These are phyloP conservation scores for Flaveria brownii DNA, from an alignment of 129 eudicot species.

Conservation along the genomic window DNA sequence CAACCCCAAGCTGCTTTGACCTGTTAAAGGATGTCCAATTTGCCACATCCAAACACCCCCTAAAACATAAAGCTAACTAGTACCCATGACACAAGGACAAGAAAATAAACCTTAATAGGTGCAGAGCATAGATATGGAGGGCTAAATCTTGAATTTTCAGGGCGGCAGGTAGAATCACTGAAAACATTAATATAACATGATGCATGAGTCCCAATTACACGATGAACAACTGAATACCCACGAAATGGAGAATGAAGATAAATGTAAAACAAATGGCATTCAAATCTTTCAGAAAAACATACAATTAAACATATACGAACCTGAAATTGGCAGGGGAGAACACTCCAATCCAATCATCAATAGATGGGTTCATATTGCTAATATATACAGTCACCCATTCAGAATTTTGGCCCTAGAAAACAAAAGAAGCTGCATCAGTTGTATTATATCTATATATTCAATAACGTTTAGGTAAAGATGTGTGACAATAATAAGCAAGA, in stretches of 20 bases:
- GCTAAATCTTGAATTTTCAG: conserved; percentile 56
- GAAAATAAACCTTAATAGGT: conserved; percentile 75
- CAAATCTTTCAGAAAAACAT: not conserved
- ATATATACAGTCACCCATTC: conserved; percentile 71
- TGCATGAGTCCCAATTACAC: conserved; percentile 1
- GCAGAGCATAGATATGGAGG: conserved; percentile 86
- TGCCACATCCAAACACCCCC: not conserved
- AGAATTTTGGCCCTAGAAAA: conserved; percentile 51
- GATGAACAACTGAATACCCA: not conserved
- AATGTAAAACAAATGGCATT: not conserved
- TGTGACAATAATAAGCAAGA: not conserved
- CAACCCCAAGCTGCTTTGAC: too few species aligned
- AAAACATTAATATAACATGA: conserved; percentile 1
- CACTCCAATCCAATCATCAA: conserved; percentile 92
- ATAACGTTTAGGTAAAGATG: not conserved
- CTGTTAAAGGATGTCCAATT: too few species aligned
- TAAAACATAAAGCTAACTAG: too few species aligned
- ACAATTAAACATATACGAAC: conserved; percentile 31
- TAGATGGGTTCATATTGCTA: conserved; percentile 55
- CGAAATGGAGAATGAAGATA: not conserved
- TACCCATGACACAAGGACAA: conserved; percentile 10
- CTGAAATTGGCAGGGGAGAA: conserved; percentile 96
- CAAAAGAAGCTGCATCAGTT: conserved; percentile 2
- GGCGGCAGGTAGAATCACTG: conserved; percentile 70
- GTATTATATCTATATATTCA: not conserved